A percentile compares a stretch with the other conserved stretches of the same genome.
phyloP scores from a whole-genome alignment of 108 stramenopile species.

The Fragilaria radians region DNA sequence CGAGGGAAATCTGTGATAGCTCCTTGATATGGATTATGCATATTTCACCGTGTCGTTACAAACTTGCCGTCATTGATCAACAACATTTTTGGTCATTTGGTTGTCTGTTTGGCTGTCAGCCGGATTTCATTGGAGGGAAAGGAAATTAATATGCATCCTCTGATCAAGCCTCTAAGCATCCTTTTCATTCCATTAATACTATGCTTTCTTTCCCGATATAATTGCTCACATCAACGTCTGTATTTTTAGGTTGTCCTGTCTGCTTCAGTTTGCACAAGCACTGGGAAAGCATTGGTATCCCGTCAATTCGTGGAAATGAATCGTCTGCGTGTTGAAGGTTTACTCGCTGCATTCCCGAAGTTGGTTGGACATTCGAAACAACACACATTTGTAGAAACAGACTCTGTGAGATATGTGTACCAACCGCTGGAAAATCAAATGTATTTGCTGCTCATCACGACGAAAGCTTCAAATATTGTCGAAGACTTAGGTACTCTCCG shows the following conservation, averaged over 20 bases:
- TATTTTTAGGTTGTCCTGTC: conserved; percentile 71
- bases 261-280: conserved; percentile 71
- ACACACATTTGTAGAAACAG: conserved; percentile 99
- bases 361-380: conserved; percentile 86
- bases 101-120: too few relatives aligned
- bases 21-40: too few relatives aligned
- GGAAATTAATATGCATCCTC: too few relatives aligned
- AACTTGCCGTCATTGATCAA: too few relatives aligned
- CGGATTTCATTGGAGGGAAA: too few relatives aligned
- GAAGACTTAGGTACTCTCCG: conserved; percentile 97
- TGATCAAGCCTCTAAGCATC: too few relatives aligned
- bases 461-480: conserved; percentile 94
- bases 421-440: conserved; percentile 94
- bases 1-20: too few relatives aligned
- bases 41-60: too few relatives aligned
- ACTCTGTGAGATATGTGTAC: conserved; percentile 97
- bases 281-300: conserved; percentile 88
- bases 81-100: too few relatives aligned
- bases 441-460: conserved; percentile 95
- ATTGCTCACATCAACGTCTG: neutral
- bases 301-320: conserved; percentile 99
- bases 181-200: too few relatives aligned
- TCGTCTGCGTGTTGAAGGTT: conserved; percentile 95
- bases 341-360: conserved; percentile 99
- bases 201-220: too few relatives aligned